A percentile compares a stretch with the other conserved stretches of the same genome.
phyloP scores from a whole-genome alignment of 306 rosid species.

The Castanea crenata region DNA sequence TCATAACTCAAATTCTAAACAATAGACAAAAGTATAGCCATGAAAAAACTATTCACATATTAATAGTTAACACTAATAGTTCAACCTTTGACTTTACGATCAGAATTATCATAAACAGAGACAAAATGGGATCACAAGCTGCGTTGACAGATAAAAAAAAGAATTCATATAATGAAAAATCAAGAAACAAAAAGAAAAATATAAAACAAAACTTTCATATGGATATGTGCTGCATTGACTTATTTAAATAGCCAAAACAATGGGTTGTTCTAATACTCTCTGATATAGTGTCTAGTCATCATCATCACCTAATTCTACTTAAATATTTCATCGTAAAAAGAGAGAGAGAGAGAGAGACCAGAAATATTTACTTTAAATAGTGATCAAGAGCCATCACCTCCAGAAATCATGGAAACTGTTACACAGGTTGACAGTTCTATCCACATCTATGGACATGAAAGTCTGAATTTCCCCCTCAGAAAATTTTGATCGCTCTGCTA shows the following conservation, averaged over 20 bases:
- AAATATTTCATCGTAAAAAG: background rate
- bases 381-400: constrained; percentile 55
- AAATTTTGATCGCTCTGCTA: constrained; percentile 85
- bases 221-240: background rate
- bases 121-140: background rate
- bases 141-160: background rate
- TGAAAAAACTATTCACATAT: background rate
- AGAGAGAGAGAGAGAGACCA: background rate
- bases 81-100: background rate
- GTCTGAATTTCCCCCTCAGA: constrained; percentile 94
- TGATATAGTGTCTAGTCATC: background rate
- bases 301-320: background rate
- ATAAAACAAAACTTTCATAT: background rate
- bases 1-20: background rate
- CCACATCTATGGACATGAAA: constrained; percentile 93
- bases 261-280: background rate
- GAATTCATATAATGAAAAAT: background rate
- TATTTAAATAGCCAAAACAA: background rate
- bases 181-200: background rate
- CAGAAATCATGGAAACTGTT: constrained; percentile 88
- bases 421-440: constrained; percentile 85
- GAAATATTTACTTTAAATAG: constrained; percentile 10
- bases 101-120: background rate
- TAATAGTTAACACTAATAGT: background rate
- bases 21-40: background rate